Percentiles rank a stretch among this genome's conserved stretches.
These are phyloP conservation scores for Hamamelis virginiana DNA, from an alignment of 164 flowering plant genomes.

Conservation along the genomic window DNA sequence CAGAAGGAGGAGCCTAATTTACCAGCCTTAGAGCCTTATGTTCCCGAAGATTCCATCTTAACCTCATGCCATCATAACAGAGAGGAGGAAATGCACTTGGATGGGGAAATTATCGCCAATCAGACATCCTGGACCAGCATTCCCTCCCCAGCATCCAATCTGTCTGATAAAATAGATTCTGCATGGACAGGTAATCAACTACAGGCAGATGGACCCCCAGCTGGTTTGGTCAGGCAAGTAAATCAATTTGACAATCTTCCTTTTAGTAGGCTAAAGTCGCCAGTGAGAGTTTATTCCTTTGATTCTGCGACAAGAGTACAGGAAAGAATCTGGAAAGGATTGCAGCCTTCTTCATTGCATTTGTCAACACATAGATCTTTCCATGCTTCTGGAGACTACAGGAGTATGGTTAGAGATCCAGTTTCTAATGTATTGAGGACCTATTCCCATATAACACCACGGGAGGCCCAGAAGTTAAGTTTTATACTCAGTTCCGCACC, in stretches of 20 bases:
- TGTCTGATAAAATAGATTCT: slow-evolving; percentile 89
- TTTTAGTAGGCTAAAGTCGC: slow-evolving; percentile 41
- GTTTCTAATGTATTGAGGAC: slow-evolving; percentile 46
- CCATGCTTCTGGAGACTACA: slow-evolving; percentile 83
- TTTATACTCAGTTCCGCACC: slow-evolving; percentile 39
- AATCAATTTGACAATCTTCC: slow-evolving; percentile 38
- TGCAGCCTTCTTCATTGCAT: slow-evolving; percentile 54
- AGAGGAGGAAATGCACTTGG: slow-evolving; percentile 26
- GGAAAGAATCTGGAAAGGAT: slow-evolving; percentile 52
- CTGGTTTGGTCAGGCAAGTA: slow-evolving; percentile 22
- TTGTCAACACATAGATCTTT: slow-evolving; percentile 69
- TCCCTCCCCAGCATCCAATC: slow-evolving; percentile 48
- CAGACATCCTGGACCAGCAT: slow-evolving; percentile 25
- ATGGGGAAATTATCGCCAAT: slow-evolving; percentile 31
- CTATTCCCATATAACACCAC: slow-evolving; percentile 43
- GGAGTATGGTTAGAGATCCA: slow-evolving; percentile 73
- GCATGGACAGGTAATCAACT: slow-evolving; percentile 72
- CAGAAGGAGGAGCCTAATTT: slow-evolving; percentile 22
- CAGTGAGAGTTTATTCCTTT: slow-evolving; percentile 81
- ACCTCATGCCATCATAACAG: slow-evolving; percentile 17
- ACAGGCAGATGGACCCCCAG: slow-evolving; percentile 27
- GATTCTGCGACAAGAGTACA: slow-evolving; percentile 81
- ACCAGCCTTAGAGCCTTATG: slow-evolving; percentile 18
- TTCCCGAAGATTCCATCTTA: slow-evolving; percentile 19
- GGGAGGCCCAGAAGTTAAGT: slow-evolving; percentile 51